A percentile compares a stretch with the other conserved stretches of the same genome.
Conservation (phyloP, 2,329 filamentous ascomycete genomes). For the Tolypocladium nubicola region DNA sequence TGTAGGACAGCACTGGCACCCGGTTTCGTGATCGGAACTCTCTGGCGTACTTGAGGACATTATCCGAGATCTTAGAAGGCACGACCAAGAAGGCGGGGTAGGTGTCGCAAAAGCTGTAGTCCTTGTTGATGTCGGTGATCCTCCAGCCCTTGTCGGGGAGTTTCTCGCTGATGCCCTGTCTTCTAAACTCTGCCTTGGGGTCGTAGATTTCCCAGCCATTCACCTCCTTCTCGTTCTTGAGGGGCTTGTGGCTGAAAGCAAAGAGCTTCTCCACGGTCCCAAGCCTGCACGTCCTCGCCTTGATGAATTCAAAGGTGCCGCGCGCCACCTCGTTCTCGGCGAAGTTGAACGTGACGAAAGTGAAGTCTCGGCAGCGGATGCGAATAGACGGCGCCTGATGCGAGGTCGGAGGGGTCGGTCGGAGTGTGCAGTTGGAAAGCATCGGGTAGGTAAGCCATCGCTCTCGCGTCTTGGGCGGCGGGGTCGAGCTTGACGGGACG, state of each 20-base stretch:
- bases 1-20: slow-evolving; percentile 82
- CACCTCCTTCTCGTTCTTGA: slow-evolving; percentile 59
- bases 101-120: slow-evolving; percentile 85
- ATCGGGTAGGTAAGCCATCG: slow-evolving; percentile 94
- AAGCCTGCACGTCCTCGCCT: slow-evolving; percentile 67
- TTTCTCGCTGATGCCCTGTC: slow-evolving; percentile 80
- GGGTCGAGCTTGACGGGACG: slow-evolving; percentile 9
- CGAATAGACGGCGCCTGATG: slow-evolving; percentile 72
- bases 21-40: slow-evolving; percentile 80
- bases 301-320: slow-evolving; percentile 82
- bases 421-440: slow-evolving; percentile 69
- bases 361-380: slow-evolving; percentile 86
- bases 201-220: slow-evolving; percentile 83
- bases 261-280: slow-evolving; percentile 81
- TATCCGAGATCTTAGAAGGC: slow-evolving; percentile 87
- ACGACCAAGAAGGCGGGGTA: slow-evolving; percentile 82
- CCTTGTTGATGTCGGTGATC: slow-evolving; percentile 77
- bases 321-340: slow-evolving; percentile 60
- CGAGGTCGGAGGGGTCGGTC: slow-evolving; percentile 59
- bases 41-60: slow-evolving; percentile 85
- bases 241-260: slow-evolving; percentile 76
- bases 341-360: slow-evolving; percentile 87
- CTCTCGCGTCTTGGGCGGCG: slow-evolving; percentile 41
- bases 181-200: slow-evolving; percentile 70
- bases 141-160: slow-evolving; percentile 75